These are phyloP conservation scores for Omphalotus guepiniiformis DNA, from an alignment of 768 basidiomycete genomes.

Conservation along the genomic window DNA sequence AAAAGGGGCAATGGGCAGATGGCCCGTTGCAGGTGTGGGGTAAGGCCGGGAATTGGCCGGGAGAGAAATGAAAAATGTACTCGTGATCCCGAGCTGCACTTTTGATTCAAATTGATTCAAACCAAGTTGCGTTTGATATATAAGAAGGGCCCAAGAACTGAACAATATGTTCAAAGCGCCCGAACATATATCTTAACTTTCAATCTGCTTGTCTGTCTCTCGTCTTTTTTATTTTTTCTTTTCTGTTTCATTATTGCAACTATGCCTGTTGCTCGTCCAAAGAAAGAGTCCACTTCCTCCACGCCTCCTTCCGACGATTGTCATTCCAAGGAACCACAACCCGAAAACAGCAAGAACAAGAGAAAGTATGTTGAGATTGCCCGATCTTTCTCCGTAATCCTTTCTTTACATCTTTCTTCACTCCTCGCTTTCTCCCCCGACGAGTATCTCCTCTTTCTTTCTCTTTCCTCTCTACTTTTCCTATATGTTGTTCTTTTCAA, in stretches of 20 bases:
- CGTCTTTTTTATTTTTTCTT: neutral
- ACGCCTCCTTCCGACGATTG: constrained; percentile 65
- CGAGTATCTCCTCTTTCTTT: constrained; percentile 17
- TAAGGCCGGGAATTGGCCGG: constrained; percentile 41
- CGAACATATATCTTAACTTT: constrained; percentile 1
- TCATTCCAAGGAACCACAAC: constrained; percentile 45
- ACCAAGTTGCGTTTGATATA: too few relatives aligned
- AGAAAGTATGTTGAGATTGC: constrained; percentile 64
- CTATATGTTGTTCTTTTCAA: constrained; percentile 34
- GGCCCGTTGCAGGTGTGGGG: constrained; percentile 19
- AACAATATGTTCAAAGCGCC: too few relatives aligned
- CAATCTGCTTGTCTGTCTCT: neutral
- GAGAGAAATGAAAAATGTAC: constrained; percentile 10
- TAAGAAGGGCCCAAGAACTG: too few relatives aligned
- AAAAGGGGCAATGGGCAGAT: constrained; percentile 22
- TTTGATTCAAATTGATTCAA: too few relatives aligned
- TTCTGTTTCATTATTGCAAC: constrained; percentile 12
- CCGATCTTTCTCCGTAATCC: constrained; percentile 55
- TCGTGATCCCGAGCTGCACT: too few relatives aligned
- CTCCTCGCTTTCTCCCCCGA: constrained; percentile 26
- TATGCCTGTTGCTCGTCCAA: constrained; percentile 67
- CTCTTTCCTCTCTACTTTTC: constrained; percentile 20
- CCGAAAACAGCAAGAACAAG: constrained; percentile 74
- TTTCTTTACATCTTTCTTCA: constrained; percentile 24
- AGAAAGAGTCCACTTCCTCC: constrained; percentile 60